Evolutionary conservation across 371 early-diverging fungal species (phyloP).

Genomic region (Funneliformis caledonium): DNA sequence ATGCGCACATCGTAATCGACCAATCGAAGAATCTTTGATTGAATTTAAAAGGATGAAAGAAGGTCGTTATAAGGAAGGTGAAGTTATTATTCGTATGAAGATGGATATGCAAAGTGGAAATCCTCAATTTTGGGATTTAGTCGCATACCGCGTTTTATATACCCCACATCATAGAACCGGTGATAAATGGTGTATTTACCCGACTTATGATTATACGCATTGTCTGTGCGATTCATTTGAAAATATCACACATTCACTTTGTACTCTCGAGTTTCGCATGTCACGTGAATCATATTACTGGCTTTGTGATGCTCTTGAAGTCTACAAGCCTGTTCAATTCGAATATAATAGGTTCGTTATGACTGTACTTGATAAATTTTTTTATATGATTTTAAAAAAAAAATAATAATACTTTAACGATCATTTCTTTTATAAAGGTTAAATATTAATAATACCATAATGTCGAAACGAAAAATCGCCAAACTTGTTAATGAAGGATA

Average conservation of each 20-base stretch:
- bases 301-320: constrained; percentile 97
- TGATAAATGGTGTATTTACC: constrained; percentile 96
- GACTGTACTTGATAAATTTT: background rate
- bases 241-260: constrained; percentile 99
- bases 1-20: constrained; percentile 93
- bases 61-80: constrained; percentile 94
- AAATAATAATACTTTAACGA: background rate
- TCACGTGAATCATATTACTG: constrained; percentile 99
- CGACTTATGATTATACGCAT: constrained; percentile 99
- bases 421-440: constrained; percentile 48
- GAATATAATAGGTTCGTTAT: constrained; percentile 87
- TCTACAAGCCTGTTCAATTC: constrained; percentile 99
- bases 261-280: constrained; percentile 97
- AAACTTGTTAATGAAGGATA: constrained; percentile 84
- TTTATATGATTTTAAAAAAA: background rate
- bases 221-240: constrained; percentile 99
- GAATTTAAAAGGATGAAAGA: constrained; percentile 99
- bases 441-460: constrained; percentile 94
- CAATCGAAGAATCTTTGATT: constrained; percentile 88
- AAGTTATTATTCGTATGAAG: constrained; percentile 98
- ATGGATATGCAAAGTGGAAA: constrained; percentile 97
- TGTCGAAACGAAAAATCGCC: constrained; percentile 98
- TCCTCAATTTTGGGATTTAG: constrained; percentile 99
- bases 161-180: constrained; percentile 95
- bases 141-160: constrained; percentile 96